Evolutionary conservation across 148 eudicot species (phyloP).

Genomic region (Rheum nobile): DNA sequence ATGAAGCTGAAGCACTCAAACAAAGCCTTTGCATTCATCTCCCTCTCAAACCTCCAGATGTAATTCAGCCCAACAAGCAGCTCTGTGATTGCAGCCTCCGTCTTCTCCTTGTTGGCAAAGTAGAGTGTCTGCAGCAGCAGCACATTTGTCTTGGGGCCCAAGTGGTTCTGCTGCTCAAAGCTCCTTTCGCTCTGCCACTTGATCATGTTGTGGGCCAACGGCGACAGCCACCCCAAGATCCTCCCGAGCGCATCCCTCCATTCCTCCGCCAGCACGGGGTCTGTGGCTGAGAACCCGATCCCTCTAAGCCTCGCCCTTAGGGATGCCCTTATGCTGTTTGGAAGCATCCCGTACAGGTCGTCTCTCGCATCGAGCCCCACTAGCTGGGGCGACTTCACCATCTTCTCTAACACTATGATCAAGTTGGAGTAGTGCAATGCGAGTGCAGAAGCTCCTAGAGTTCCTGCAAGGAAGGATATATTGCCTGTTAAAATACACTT

Average conservation of each 20-base stretch:
- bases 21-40: constrained; percentile 83
- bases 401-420: constrained; percentile 74
- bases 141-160: constrained; percentile 37
- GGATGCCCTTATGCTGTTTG: constrained; percentile 47
- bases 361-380: constrained; percentile 83
- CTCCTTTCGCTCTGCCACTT: constrained; percentile 92
- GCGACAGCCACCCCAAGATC: constrained; percentile 69
- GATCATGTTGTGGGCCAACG: constrained; percentile 89
- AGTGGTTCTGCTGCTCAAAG: constrained; percentile 57
- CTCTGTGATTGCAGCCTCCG: constrained; percentile 90
- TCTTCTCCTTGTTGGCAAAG: constrained; percentile 65
- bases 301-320: constrained; percentile 53
- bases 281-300: constrained; percentile 61
- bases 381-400: constrained; percentile 74
- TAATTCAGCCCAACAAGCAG: constrained; percentile 85
- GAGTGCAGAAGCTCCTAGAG: constrained; percentile 69
- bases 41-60: constrained; percentile 86
- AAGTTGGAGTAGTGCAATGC: constrained; percentile 76
- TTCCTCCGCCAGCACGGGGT: constrained; percentile 64
- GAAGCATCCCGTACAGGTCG: constrained; percentile 79
- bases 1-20: constrained; percentile 32
- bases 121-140: constrained; percentile 56
- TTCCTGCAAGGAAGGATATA: constrained; percentile 8
- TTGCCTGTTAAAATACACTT: not conserved
- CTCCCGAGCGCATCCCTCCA: constrained; percentile 80